Percentiles rank a stretch among this genome's conserved stretches.
phyloP scores from a whole-genome alignment of 192 early-diverging fungal genomes.

The Dispira simplex region DNA sequence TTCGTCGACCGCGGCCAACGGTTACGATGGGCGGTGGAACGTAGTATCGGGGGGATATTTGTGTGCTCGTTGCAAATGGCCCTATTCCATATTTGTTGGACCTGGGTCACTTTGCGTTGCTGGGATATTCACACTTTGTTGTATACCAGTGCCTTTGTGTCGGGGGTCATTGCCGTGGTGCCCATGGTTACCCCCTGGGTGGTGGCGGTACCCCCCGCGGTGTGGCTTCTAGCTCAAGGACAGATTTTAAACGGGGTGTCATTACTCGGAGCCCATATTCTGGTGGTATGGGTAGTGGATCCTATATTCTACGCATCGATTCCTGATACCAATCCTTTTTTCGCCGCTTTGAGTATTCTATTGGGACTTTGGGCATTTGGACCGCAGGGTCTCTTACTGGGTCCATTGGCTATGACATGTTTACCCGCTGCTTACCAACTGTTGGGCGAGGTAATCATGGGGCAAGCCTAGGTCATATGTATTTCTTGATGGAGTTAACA shows the following conservation, averaged over 20 bases:
- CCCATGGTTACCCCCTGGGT: conserved; percentile 5
- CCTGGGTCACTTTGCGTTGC: conserved; percentile 4
- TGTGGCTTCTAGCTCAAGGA: conserved; percentile 8
- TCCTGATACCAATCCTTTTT: conserved; percentile 10
- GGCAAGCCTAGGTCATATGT: not conserved
- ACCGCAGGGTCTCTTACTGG: conserved; percentile 6
- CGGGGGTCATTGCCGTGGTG: conserved; percentile 5
- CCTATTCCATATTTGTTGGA: conserved; percentile 3
- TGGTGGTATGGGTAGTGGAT: conserved; percentile 5
- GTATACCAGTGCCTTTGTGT: conserved; percentile 7
- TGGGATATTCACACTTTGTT: conserved; percentile 5
- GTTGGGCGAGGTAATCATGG: conserved; percentile 6
- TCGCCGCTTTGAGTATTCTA: conserved; percentile 1
- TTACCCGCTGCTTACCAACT: conserved; percentile 9
- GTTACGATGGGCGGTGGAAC: not conserved
- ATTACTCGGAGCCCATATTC: not conserved
- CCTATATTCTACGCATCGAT: conserved; percentile 12
- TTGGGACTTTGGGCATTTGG: conserved; percentile 11
- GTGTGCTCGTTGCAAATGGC: conserved; percentile 3
- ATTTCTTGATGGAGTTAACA: too few species aligned
- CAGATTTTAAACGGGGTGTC: not conserved
- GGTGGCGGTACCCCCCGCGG: conserved; percentile 9
- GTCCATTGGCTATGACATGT: conserved; percentile 10
- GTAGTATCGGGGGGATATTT: conserved; percentile 3
- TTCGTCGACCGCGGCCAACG: conserved; percentile 9